Base-by-base conservation (phyloP, 2,329 filamentous ascomycete genomes). In the Dactylellina sp. region DNA sequence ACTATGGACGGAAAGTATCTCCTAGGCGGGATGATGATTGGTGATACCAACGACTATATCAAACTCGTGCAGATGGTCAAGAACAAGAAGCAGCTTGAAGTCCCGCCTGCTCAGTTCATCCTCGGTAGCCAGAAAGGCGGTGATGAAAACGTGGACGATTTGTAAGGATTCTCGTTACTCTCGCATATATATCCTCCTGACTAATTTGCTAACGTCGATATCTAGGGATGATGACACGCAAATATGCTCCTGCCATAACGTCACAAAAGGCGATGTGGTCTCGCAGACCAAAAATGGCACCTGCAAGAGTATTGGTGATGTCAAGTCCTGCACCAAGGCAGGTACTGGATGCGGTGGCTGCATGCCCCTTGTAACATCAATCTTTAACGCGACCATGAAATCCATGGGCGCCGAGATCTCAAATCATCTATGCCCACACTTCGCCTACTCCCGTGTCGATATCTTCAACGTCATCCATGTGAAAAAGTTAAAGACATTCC, bases 1-100 rank as follows among this genome's bases (percentile, higher is more conserved):
- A 96, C 93, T 0, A 84, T 89, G 79, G 93, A 97, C 79, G 93
- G 93, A 24, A 96, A 96, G 80, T 94, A 94, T 78, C 84, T 97
- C 0, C 86, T 97, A 0, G 93, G 93, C n/a, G 93, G 93, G 2
- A 97, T 97, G 92, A 96, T 97, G 92, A 95, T 97, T 75, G 93
- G 93, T 40, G 93, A 97, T 79, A 96, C 92, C 0, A 90, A 87
- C 75, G 93, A 97, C 82, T 97, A 96, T 79, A 87, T 96, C 82
- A 96, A 94, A 80, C 83, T 97, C 20, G 91, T 96, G 0, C 90
- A 91, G 0, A 88, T 96, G 84, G 92, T 95, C 62, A 96, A 93
- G 83, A 89, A 87, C 76, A 90, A 92, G 79, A 96, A 93, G 80
- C 84, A 85, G 75, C 85, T 97, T 0, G 91, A 96, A 12, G 83